Base-by-base conservation (phyloP, 805 yeast genomes). In the Metschnikowia shivogae region DNA sequence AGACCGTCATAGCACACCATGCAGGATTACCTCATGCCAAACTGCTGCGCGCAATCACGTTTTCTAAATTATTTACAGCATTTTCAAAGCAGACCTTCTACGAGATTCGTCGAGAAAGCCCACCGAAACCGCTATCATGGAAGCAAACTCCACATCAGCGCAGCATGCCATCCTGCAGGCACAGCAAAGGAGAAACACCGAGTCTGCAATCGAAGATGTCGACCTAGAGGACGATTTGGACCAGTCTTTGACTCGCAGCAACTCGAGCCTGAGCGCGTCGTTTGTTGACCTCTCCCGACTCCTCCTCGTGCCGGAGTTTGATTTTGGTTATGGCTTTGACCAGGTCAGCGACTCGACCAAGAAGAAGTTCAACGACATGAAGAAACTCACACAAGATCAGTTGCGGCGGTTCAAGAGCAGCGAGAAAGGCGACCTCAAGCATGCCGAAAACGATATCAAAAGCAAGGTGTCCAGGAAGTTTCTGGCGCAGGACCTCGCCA, bases 231-330 rank as follows among this genome's bases (percentile, higher is more conserved):
- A 50, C 6, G 52, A 43, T n/a, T 5, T 13, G 22, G 48, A 40
- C 6, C n/a, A 36, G 3, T 36, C 39, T 3, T 26, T 38, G 26
- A 29, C 41, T 3, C 38, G 62, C 8, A 46, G 53, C 32, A 53
- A 52, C 36, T 52, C 57, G 13, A 19, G 49, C 9, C 43, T 51
- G 9, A 63, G 70, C 10, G 54, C 63, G 12, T 59, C 67, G 20
- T 68, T 59, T 45, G 53, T 68, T 17, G 76, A 71, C 46, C 49
- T 71, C 34, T 59, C 67, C 31, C 65, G 64, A 47, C 57, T 70
- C n/a, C 46, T 69, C 20, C 61, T 70, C 44, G 54, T 63, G 39
- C 67, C 64, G n/a, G 76, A 71, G 43, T 71, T 69, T 46, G 76
- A 71, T 47, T 71, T 69, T 46, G 76, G 75, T 9, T 45, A 65